Conservation (phyloP, 306 rosid genomes). For the Gastrolobium bilobum region DNA sequence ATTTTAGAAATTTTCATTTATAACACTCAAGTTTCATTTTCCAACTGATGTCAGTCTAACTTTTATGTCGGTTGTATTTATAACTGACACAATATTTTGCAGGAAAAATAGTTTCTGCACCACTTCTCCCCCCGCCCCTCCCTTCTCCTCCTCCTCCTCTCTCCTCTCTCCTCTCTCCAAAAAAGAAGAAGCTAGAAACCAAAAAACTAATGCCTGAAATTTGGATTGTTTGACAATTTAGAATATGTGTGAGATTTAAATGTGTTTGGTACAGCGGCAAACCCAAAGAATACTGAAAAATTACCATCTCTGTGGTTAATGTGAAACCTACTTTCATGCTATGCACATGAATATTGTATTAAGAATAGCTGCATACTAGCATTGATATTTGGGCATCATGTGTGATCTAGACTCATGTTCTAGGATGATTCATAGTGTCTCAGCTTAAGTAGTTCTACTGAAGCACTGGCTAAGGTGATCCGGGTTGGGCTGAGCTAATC, state of each 20-base stretch:
- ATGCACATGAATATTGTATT: neutral
- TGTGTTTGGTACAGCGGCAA: slow-evolving; percentile 1
- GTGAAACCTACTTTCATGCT: neutral
- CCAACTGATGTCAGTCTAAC: neutral
- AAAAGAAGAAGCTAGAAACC: neutral
- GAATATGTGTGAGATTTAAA: slow-evolving; percentile 20
- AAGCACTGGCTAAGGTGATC: slow-evolving; percentile 29
- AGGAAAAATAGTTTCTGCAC: slow-evolving; percentile 8
- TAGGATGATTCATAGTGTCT: slow-evolving; percentile 31
- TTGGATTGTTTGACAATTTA: slow-evolving; percentile 6
- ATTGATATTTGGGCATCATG: slow-evolving; percentile 25
- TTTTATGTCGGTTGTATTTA: neutral
- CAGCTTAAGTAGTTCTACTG: slow-evolving; percentile 35
- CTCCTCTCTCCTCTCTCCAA: too few species aligned
- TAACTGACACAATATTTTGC: neutral
- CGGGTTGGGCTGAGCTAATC: slow-evolving; percentile 18
- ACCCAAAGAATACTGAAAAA: neutral
- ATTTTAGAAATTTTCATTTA: neutral
- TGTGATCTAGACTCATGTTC: slow-evolving; percentile 1
- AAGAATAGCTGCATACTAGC: slow-evolving; percentile 44
- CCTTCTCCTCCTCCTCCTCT: too few species aligned
- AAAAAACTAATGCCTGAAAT: neutral
- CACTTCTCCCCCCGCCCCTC: neutral
- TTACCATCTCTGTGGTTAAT: slow-evolving; percentile 12
- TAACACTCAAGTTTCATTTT: slow-evolving; percentile 14